These are phyloP conservation scores for Rhizopus delemar DNA, from an alignment of 371 early-diverging fungal species.

Conservation along the genomic window DNA sequence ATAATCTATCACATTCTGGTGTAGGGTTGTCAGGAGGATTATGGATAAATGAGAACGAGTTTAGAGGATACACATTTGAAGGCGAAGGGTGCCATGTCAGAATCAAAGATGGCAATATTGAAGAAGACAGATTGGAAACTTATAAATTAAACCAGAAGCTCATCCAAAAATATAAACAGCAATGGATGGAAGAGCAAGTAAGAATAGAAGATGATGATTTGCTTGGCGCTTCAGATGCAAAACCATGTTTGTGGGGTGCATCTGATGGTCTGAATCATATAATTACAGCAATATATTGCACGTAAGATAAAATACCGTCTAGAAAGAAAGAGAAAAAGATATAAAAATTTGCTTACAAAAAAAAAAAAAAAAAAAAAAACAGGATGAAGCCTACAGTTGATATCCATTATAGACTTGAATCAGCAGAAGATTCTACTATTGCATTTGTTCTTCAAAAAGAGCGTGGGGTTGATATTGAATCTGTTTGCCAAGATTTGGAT, in stretches of 20 bases:
- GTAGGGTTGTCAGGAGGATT: conserved; percentile 22
- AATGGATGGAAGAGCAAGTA: conserved; percentile 29
- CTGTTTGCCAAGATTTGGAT: conserved; percentile 1
- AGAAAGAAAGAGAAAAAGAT: no score
- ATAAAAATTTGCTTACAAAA: no score
- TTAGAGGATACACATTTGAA: conserved; percentile 22
- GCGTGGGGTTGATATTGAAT: conserved; percentile 6
- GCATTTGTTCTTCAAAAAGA: conserved; percentile 23
- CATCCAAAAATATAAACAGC: conserved; percentile 21
- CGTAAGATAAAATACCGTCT: conserved; percentile 6
- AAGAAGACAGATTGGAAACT: background rate
- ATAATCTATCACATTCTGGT: conserved; percentile 7
- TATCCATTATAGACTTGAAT: conserved; percentile 20
- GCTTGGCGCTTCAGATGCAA: conserved; percentile 18
- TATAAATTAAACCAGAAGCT: conserved; percentile 7
- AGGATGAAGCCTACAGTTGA: conserved; percentile 24
- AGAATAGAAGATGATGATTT: conserved; percentile 26
- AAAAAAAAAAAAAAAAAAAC: background rate
- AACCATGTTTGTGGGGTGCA: conserved; percentile 21
- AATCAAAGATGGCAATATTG: conserved; percentile 5
- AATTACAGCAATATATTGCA: conserved; percentile 20
- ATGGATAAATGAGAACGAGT: conserved; percentile 13
- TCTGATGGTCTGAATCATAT: conserved; percentile 7
- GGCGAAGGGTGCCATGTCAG: conserved; percentile 18
- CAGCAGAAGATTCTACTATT: conserved; percentile 7